Conservation (phyloP, 2,329 filamentous ascomycete species). For the Cladobotryum protrusum region DNA sequence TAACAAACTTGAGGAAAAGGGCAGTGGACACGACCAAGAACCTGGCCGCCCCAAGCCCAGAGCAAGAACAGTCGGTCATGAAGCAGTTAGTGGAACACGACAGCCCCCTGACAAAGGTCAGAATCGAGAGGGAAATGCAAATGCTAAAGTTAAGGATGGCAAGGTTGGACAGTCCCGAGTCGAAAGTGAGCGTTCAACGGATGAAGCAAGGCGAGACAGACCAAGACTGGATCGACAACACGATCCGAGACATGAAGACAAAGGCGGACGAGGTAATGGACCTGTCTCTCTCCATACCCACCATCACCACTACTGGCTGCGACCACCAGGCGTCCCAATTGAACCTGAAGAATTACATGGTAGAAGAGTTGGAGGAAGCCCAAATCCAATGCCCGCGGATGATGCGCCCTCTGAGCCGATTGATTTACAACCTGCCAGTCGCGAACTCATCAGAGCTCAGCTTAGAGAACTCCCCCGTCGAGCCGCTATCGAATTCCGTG, state of each 20-base stretch:
- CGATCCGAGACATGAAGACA: slow-evolving; percentile 17
- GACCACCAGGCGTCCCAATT: slow-evolving; percentile 23
- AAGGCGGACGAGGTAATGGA: slow-evolving; percentile 17
- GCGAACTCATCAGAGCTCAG: slow-evolving; percentile 14
- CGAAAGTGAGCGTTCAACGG: background rate
- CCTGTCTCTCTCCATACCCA: slow-evolving; percentile 50
- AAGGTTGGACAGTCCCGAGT: slow-evolving; percentile 7
- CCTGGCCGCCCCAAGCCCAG: background rate
- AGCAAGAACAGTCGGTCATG: background rate
- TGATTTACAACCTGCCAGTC: slow-evolving; percentile 19
- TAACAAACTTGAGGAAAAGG: background rate
- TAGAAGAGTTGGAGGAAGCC: background rate
- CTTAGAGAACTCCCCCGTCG: slow-evolving; percentile 15
- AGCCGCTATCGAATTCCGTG: slow-evolving; percentile 21
- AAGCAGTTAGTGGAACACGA: background rate
- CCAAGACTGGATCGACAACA: slow-evolving; percentile 17
- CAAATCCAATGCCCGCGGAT: background rate
- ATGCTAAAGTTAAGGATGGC: slow-evolving; percentile 6
- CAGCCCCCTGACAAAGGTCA: background rate
- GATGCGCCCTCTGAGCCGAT: slow-evolving; percentile 8
- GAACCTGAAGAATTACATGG: slow-evolving; percentile 6
- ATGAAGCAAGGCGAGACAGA: slow-evolving; percentile 3
- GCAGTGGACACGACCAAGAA: background rate
- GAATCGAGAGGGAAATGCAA: slow-evolving; percentile 14
- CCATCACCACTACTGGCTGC: slow-evolving; percentile 57